phyloP scores from a whole-genome alignment of 139 green algal genomes.

The Diplosphaera chodatii region DNA sequence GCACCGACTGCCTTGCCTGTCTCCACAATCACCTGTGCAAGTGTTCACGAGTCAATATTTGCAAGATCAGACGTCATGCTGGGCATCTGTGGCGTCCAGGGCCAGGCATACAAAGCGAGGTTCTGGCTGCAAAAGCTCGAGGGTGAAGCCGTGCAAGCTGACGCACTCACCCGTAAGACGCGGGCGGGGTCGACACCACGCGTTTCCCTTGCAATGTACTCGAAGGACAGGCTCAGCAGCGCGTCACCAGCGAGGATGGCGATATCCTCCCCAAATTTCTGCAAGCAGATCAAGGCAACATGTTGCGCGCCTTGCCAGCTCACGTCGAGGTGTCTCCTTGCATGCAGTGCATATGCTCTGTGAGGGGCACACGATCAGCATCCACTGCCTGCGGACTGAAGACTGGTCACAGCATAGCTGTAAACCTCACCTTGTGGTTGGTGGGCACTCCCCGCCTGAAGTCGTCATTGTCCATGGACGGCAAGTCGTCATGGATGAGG shows the following conservation, averaged over 20 bases:
- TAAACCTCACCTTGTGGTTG: slow-evolving; percentile 94
- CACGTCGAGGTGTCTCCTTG: too few relatives aligned
- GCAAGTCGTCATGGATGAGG: slow-evolving; percentile 93
- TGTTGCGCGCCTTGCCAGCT: background rate
- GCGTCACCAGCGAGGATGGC: slow-evolving; percentile 96
- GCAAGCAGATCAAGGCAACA: slow-evolving; percentile 3
- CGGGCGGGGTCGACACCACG: slow-evolving; percentile 71
- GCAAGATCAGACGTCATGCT: too few relatives aligned
- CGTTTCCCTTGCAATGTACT: slow-evolving; percentile 91
- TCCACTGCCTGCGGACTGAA: too few relatives aligned
- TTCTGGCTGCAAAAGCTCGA: too few relatives aligned
- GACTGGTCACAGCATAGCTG: too few relatives aligned
- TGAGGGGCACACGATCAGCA: too few relatives aligned
- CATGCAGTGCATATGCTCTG: too few relatives aligned
- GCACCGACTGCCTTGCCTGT: slow-evolving; percentile 79
- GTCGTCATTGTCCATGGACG: slow-evolving; percentile 98
- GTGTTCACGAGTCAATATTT: too few relatives aligned
- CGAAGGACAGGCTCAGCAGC: slow-evolving; percentile 88
- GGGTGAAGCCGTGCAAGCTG: too few relatives aligned
- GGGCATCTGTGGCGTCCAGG: too few relatives aligned
- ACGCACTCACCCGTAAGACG: slow-evolving; percentile 58
- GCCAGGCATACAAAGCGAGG: too few relatives aligned
- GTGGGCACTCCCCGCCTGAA: slow-evolving; percentile 89
- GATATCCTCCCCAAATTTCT: slow-evolving; percentile 95
- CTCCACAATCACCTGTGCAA: slow-evolving; percentile 77